phyloP scores from a whole-genome alignment of 441 rosid genomes.

The Bruguiera hainesii region DNA sequence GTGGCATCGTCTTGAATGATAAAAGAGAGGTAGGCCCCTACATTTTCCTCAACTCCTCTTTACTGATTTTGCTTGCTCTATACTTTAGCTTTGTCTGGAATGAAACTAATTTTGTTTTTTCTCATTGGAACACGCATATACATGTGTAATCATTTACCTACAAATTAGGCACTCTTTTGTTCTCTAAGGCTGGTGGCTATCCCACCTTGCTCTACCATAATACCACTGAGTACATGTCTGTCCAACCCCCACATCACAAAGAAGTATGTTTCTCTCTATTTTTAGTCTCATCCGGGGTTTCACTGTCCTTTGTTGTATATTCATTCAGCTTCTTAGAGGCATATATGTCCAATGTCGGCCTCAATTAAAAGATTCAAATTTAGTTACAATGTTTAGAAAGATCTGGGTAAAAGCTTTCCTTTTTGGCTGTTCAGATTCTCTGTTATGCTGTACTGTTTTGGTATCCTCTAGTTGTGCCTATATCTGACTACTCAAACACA shows the following conservation, averaged over 20 bases:
- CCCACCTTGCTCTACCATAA: too few species aligned
- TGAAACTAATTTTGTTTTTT: background rate
- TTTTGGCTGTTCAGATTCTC: background rate
- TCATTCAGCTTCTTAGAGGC: background rate
- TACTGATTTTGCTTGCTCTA: conserved; percentile 15
- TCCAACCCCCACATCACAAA: background rate
- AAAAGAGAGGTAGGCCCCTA: conserved; percentile 57
- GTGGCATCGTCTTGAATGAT: conserved; percentile 67
- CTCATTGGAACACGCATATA: background rate
- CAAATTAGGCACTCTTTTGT: too few species aligned
- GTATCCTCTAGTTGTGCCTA: background rate
- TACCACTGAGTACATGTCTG: too few species aligned
- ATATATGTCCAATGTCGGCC: too few species aligned
- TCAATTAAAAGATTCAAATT: too few species aligned
- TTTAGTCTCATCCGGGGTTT: conserved; percentile 3
- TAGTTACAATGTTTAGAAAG: too few species aligned
- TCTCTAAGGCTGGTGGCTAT: too few species aligned
- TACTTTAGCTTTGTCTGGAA: background rate
- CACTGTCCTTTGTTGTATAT: background rate
- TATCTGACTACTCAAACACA: background rate
- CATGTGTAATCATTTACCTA: too few species aligned
- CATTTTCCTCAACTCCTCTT: background rate
- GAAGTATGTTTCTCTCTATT: background rate
- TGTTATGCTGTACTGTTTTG: background rate
- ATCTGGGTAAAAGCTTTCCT: conserved; percentile 3